phyloP scores from a whole-genome alignment of 108 stramenopile species.

The Nitzschia sp. region DNA sequence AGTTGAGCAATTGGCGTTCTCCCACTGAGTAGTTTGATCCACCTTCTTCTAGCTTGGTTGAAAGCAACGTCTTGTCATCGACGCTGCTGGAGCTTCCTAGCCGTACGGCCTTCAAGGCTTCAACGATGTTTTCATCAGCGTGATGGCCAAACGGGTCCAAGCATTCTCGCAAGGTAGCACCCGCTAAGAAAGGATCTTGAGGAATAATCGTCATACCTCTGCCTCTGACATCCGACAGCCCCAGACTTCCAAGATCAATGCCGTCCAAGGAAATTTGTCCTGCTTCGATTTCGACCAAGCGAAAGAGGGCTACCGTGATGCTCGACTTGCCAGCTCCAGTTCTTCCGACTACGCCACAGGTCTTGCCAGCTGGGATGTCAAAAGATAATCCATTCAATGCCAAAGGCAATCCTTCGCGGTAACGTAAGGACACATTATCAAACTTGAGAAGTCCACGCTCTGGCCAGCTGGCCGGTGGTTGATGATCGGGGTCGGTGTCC shows the following conservation, averaged over 20 bases:
- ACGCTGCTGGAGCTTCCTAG: slow-evolving; percentile 9
- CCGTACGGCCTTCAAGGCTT: slow-evolving; percentile 72
- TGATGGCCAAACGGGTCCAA: slow-evolving; percentile 86
- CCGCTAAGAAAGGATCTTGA: slow-evolving; percentile 94
- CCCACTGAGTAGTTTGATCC: slow-evolving; percentile 90
- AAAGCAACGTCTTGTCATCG: slow-evolving; percentile 23
- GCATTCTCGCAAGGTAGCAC: slow-evolving; percentile 89
- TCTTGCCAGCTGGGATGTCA: slow-evolving; percentile 61
- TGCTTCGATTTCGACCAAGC: slow-evolving; percentile 78
- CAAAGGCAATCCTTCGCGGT: slow-evolving; percentile 69
- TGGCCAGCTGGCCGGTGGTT: slow-evolving; percentile 57
- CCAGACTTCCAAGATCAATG: slow-evolving; percentile 64
- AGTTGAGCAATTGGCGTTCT: slow-evolving; percentile 88
- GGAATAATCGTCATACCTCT: slow-evolving; percentile 90
- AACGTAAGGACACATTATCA: slow-evolving; percentile 68
- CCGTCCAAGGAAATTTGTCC: slow-evolving; percentile 84
- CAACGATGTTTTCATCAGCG: slow-evolving; percentile 68
- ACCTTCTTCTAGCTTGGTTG: slow-evolving; percentile 72
- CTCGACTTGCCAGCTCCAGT: slow-evolving; percentile 73
- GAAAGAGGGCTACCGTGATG: slow-evolving; percentile 77
- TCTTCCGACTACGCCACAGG: slow-evolving; percentile 73
- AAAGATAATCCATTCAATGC: slow-evolving; percentile 78
- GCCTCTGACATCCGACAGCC: slow-evolving; percentile 80
- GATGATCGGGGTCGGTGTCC: slow-evolving; percentile 29
- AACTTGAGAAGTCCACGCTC: slow-evolving; percentile 62